Evolutionary conservation across 805 yeast species (phyloP).

Genomic region (Yueomyces sp.): DNA sequence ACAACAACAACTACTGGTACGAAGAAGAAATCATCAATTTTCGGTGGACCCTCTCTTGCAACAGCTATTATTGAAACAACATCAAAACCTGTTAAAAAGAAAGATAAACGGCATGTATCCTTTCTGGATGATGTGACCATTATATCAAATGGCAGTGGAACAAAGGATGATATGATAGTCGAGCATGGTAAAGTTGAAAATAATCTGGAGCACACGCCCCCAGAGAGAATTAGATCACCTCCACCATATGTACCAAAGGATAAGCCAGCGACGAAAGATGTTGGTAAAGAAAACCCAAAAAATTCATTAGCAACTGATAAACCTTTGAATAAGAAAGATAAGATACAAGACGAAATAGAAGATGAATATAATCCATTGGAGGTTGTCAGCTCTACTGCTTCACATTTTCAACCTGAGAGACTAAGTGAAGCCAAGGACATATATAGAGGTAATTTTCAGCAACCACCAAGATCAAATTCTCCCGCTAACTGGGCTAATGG

Average conservation of each 20-base stretch:
- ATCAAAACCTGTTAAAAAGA: conserved; percentile 4
- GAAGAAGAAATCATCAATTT: conserved; percentile 18
- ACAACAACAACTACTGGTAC: neutral
- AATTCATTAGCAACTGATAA: no score
- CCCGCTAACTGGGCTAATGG: no score
- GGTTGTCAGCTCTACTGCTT: no score
- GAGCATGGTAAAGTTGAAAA: conserved; percentile 1
- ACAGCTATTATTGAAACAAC: conserved; percentile 2
- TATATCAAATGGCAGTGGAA: conserved; percentile 2
- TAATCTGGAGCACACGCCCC: neutral
- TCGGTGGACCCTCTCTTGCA: conserved; percentile 13
- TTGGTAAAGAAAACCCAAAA: no score
- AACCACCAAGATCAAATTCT: no score
- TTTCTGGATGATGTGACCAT: conserved; percentile 11
- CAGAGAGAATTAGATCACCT: neutral
- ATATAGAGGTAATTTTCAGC: no score
- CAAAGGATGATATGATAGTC: neutral
- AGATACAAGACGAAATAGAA: no score
- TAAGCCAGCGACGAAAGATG: no score
- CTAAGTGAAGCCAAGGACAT: no score
- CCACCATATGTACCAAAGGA: neutral
- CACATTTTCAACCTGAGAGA: no score
- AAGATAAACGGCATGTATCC: conserved; percentile 8
- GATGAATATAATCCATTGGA: no score
- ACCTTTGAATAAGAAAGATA: no score